These are phyloP conservation scores for Falciphora oryzae DNA, from an alignment of 2,329 filamentous ascomycete genomes.

Conservation along the genomic window DNA sequence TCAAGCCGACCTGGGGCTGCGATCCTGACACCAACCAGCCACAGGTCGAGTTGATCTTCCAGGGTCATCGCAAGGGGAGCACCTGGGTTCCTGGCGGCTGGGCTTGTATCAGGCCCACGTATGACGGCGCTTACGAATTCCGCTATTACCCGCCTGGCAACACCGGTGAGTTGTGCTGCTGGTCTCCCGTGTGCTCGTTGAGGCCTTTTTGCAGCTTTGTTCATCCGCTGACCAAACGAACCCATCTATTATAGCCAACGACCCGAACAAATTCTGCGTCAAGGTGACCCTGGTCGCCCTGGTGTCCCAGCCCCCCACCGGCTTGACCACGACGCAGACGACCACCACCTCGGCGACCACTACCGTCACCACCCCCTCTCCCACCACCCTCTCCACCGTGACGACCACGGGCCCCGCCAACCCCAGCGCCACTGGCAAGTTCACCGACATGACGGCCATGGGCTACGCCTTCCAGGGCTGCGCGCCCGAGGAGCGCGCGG, in stretches of 20 bases:
- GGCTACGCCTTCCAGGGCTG: slow-evolving; percentile 23
- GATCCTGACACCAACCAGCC: slow-evolving; percentile 25
- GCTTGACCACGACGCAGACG: slow-evolving; percentile 10
- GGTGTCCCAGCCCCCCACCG: slow-evolving; percentile 10
- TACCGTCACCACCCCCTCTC: slow-evolving; percentile 11
- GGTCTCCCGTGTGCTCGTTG: not conserved
- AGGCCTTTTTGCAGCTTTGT: no score
- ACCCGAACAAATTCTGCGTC: slow-evolving; percentile 20
- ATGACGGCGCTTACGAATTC: slow-evolving; percentile 26
- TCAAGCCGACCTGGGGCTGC: slow-evolving; percentile 26
- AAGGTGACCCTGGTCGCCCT: slow-evolving; percentile 20
- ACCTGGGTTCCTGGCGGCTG: slow-evolving; percentile 19
- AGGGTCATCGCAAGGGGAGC: slow-evolving; percentile 14
- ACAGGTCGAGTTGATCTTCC: slow-evolving; percentile 25
- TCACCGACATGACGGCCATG: slow-evolving; percentile 18
- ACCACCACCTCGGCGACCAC: slow-evolving; percentile 10
- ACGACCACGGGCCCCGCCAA: slow-evolving; percentile 8
- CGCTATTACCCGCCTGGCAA: slow-evolving; percentile 30
- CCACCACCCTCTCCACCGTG: slow-evolving; percentile 9
- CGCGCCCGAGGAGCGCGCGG: slow-evolving; percentile 21
- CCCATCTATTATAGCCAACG: slow-evolving; percentile 13
- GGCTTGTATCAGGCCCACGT: slow-evolving; percentile 26
- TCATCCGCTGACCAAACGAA: not conserved
- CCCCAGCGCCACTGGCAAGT: slow-evolving; percentile 12
- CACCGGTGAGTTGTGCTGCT: slow-evolving; percentile 18